Base-by-base conservation (phyloP, 306 rosid species). In the Medicago truncatula region DNA sequence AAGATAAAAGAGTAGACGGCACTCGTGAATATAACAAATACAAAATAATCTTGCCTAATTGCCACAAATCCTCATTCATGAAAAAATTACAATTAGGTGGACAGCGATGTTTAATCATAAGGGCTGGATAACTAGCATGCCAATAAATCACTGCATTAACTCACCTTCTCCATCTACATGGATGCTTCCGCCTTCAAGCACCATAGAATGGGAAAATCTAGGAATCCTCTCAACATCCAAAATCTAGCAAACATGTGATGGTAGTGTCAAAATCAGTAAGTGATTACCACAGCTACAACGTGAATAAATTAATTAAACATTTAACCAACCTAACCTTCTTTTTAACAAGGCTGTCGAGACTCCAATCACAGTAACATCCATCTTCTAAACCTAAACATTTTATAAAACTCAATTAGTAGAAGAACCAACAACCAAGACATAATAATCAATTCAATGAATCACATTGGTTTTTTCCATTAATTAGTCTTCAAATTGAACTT, bases 111-210 rank as follows among this genome's bases (percentile, higher is more conserved):
- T 60, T 38, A 74, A 44, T 44, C 58, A 13, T 46, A 7, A 34
- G 31, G 18, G 49, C 38, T 17, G 61, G 8, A 61, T 28, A 39
- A 47, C 41, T 43, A 13, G 57, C 57, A 70, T 56, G 61, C 36
- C 63, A 54, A 62, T 52, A 52, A 76, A 70, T 10, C 60, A 64
- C 54, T 43, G 69, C 62, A 36, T 20, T n/a, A 52, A 59, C 25
- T 62, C 77, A 92, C 99, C 97, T 85, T 95, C 93, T 83, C 99
- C 99, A 88, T 95, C 99, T 12, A 95, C 99, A 82, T 95, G 99
- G 81, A 95, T 92, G 83, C 97, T 92, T 81, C 99, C 99, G 14
- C 99, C 97, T 92, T 95, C 99, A 43, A 95, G 96, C 82, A 95
- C 79, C 77, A 90, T 73, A 4, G 87, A 65, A 36, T 90, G 87